Evolutionary conservation across 768 basidiomycete genomes (phyloP), one percentile per base, ranked within the genome.

Genomic region (Lyophyllum semitale): DNA sequence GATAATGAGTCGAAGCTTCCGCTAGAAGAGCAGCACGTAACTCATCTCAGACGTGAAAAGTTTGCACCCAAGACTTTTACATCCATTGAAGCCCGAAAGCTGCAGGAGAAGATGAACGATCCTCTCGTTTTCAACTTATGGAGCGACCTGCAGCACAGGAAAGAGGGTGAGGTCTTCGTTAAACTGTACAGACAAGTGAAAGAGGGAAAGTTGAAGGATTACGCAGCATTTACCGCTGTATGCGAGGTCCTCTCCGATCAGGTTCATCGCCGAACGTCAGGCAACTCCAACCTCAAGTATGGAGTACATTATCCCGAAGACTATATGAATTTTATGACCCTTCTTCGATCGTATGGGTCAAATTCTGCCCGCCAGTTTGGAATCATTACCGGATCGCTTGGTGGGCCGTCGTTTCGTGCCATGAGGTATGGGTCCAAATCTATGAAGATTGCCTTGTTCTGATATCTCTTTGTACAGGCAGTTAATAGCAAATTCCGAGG

Each of bases 401-500:
- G 22, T 4, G 51, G 46, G 1, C 55, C 55, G 4, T 60, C 59
- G 3, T 20, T 20, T 41, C 59, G 59, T 3, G 47, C 55, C 17
- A 37, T 62, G 2, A 1, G 51, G 61, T 62, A 51, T 4, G 54
- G 35, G 23, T 27, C 25, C 17, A 4, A n/a, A n/a, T n/a, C n/a
- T n/a, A n/a, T n/a, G n/a, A n/a, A n/a, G n/a, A n/a, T n/a, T n/a
- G n/a, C n/a, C n/a, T n/a, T n/a, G n/a, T n/a, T n/a, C n/a, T n/a
- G n/a, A n/a, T n/a, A n/a, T n/a, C n/a, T n/a, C n/a, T n/a, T n/a
- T n/a, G n/a, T n/a, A 2, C 20, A 68, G 66, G 26, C 25, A 63
- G 12, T 59, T 68, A 8, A 54, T 67, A 0, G 33, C 66, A 1
- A 63, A 63, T 1, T 67, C 67, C 0, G 53, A 46, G 4, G 66